Conservation (phyloP, 805 yeast species). For the Monosporozyma aerobia region DNA sequence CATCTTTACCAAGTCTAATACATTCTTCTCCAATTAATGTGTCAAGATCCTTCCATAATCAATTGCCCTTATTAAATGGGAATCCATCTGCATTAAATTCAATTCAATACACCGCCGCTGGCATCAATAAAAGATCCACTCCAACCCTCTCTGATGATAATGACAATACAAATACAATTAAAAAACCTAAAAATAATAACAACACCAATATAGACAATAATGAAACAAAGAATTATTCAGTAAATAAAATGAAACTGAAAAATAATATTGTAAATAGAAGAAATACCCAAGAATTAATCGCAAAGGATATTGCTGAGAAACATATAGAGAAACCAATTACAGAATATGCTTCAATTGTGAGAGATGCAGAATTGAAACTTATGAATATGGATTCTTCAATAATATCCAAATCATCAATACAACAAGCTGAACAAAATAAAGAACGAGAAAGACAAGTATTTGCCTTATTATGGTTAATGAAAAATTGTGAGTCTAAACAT, state of each 20-base stretch:
- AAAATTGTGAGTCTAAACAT: slow-evolving; percentile 44
- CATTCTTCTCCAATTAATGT: background rate
- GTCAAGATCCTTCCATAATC: slow-evolving; percentile 5
- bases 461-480: slow-evolving; percentile 73
- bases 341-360: slow-evolving; percentile 38
- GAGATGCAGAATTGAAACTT: slow-evolving; percentile 33
- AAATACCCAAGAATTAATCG: slow-evolving; percentile 20
- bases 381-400: slow-evolving; percentile 25
- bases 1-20: slow-evolving; percentile 1
- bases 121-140: background rate
- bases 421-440: slow-evolving; percentile 29
- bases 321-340: slow-evolving; percentile 32
- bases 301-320: slow-evolving; percentile 24
- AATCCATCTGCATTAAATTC: slow-evolving; percentile 3
- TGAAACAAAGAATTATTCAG: background rate
- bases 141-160: background rate
- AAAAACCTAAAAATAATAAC: background rate
- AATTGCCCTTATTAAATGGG: slow-evolving; percentile 4
- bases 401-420: slow-evolving; percentile 23
- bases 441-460: slow-evolving; percentile 67
- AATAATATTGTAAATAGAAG: slow-evolving; percentile 6
- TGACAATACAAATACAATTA: slow-evolving; percentile 4
- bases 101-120: background rate
- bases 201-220: background rate
- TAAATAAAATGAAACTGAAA: slow-evolving; percentile 4